A percentile compares a stretch with the other conserved stretches of the same genome.
Evolutionary conservation across 257 asterid species (phyloP).

Genomic region (Sherardia arvensis): DNA sequence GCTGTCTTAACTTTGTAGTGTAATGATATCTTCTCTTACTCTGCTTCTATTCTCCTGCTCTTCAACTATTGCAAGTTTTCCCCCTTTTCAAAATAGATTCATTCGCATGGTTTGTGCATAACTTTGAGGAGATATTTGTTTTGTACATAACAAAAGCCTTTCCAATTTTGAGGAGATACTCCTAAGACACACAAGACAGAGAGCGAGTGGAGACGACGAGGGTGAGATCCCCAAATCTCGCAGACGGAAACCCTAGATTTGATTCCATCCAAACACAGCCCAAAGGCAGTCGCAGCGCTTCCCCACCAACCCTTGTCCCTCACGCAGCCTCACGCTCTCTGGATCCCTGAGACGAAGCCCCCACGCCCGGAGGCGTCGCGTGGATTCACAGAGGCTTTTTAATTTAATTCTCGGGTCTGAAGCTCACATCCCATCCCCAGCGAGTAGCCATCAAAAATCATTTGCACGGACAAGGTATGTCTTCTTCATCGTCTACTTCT

Average conservation of each 20-base stretch:
- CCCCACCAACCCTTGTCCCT: neutral
- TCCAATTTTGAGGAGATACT: no score
- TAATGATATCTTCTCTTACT: no score
- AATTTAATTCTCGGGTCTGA: slow-evolving; percentile 6
- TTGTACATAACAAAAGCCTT: no score
- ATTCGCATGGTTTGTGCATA: no score
- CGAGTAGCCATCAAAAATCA: slow-evolving; percentile 13
- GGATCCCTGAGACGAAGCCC: slow-evolving; percentile 3
- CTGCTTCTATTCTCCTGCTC: no score
- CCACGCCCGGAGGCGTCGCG: slow-evolving; percentile 79
- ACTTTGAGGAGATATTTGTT: no score
- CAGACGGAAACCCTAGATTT: slow-evolving; percentile 12
- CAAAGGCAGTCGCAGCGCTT: neutral
- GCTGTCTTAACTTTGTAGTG: no score
- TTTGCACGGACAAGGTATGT: no score
- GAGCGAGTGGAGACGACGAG: slow-evolving; percentile 18
- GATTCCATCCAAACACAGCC: neutral
- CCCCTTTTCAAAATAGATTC: no score
- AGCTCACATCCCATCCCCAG: neutral
- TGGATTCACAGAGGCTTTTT: slow-evolving; percentile 19
- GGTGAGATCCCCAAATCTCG: neutral
- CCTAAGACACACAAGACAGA: neutral
- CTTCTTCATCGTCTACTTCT: no score
- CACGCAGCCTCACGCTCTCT: neutral
- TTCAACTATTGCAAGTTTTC: no score